A percentile compares a stretch with the other conserved stretches of the same genome.
phyloP scores from a whole-genome alignment of 306 rosid species.

The Quercus berberidifolia region DNA sequence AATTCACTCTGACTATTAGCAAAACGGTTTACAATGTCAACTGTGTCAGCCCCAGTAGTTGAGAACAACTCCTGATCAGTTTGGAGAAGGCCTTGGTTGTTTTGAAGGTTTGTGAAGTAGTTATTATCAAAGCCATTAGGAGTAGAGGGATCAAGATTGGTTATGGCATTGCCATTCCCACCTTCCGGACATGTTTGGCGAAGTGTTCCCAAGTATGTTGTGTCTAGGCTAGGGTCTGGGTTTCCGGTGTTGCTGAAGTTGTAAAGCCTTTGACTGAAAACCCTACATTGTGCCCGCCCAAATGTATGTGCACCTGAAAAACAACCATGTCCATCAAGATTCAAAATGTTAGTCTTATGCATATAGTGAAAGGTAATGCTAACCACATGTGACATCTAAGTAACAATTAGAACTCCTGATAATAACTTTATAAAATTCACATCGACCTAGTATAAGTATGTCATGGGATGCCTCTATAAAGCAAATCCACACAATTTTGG shows the following conservation, averaged over 20 bases:
- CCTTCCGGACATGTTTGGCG: conserved; percentile 31
- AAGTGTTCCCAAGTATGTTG: conserved; percentile 25
- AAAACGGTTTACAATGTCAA: conserved; percentile 28
- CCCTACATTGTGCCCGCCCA: conserved; percentile 30
- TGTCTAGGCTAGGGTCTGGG: conserved; percentile 31
- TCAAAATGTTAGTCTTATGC: background rate
- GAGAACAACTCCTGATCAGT: conserved; percentile 45
- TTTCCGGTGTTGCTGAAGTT: conserved; percentile 12
- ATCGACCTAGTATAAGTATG: too few relatives aligned
- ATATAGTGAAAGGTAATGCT: too few relatives aligned
- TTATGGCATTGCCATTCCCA: background rate
- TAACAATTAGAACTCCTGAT: too few relatives aligned
- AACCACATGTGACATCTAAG: too few relatives aligned
- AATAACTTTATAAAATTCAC: too few relatives aligned
- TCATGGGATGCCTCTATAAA: too few relatives aligned
- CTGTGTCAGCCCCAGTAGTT: conserved; percentile 18
- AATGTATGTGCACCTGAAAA: conserved; percentile 46
- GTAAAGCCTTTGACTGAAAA: conserved; percentile 16
- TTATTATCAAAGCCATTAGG: conserved; percentile 35
- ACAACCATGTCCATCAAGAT: too few relatives aligned
- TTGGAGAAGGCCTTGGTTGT: conserved; percentile 32
- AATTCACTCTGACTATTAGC: conserved; percentile 31
- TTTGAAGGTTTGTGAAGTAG: conserved; percentile 43
- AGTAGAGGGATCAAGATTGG: conserved; percentile 31
- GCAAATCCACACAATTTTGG: too few relatives aligned